Evolutionary conservation across 768 basidiomycete species (phyloP), one percentile per base, ranked within the genome.

Genomic region (Boletus rubroflammeus): DNA sequence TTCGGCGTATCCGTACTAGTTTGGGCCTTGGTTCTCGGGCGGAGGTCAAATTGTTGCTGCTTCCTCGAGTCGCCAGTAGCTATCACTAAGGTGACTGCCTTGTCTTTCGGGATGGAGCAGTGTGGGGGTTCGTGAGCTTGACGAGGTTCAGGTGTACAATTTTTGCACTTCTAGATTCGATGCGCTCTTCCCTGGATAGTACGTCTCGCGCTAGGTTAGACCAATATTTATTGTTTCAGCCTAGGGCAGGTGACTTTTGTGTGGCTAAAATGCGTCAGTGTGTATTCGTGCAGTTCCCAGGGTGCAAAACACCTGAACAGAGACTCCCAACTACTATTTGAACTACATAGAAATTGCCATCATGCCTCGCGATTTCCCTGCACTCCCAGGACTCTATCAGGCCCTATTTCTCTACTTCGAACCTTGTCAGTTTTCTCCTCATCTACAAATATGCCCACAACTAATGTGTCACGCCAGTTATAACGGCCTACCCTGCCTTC

Each of bases 371-470:
- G 15, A 49, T 47, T 88, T 86, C 54, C 77, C 76, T 43, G 85
- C 84, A 2, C 72, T 88, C 50, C 76, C 81, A 17, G 84, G 86
- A 31, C 73, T 83, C 61, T 88, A 88, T 69, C 77, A 78, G 50
- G 61, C 78, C 6, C 68, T 86, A 3, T 87, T 87, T 64, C 72
- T 87, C 31, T 81, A 86, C 67, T 62, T 87, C 6, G 86, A 88
- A 67, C 86, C 86, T 21, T 59, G 86, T 85, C 35, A 21, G 62
- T 54, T 53, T 70, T 52, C 13, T 58, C 21, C 17, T 19, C 10
- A 28, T 39, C 19, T 46, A 26, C 42, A 11, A 14, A 9, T 13
- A 13, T 35, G 5, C 38, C 38, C 19, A 69, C 68, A 47, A 61
- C 66, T 55, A 14, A 56, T 42, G n/a, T 46, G 6, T 28, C 35